Evolutionary conservation across 1,139 yeast species (phyloP).

Genomic region (Blastobotrys raffinosifermentans): DNA sequence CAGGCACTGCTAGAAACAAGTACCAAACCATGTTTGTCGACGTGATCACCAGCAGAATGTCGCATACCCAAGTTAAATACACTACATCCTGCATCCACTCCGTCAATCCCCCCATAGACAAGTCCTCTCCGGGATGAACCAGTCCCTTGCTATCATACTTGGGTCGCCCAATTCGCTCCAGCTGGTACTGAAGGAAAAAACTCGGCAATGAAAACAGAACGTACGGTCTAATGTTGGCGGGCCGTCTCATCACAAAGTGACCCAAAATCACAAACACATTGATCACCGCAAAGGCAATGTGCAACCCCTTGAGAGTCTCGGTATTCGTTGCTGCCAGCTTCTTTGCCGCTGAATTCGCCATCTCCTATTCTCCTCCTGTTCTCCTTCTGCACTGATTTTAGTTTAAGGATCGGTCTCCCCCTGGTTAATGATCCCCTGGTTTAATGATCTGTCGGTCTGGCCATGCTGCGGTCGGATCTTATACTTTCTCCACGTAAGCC

Average conservation of each 20-base stretch:
- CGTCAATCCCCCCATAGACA: slow-evolving; percentile 59
- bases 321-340: slow-evolving; percentile 59
- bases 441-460: too few relatives aligned
- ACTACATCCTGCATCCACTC: slow-evolving; percentile 75
- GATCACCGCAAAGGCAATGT: slow-evolving; percentile 41
- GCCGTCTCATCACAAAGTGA: slow-evolving; percentile 47
- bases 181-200: slow-evolving; percentile 45
- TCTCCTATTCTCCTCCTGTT: too few relatives aligned
- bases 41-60: slow-evolving; percentile 47
- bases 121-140: slow-evolving; percentile 56
- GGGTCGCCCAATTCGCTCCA: slow-evolving; percentile 69
- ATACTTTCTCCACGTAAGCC: too few relatives aligned
- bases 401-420: too few relatives aligned
- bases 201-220: slow-evolving; percentile 56
- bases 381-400: too few relatives aligned
- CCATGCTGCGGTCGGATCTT: too few relatives aligned
- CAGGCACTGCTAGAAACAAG: slow-evolving; percentile 43
- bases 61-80: slow-evolving; percentile 61
- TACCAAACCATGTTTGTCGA: slow-evolving; percentile 64
- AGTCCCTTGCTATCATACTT: slow-evolving; percentile 41
- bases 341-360: slow-evolving; percentile 65
- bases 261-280: slow-evolving; percentile 40
- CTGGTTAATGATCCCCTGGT: too few relatives aligned
- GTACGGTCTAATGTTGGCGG: slow-evolving; percentile 46
- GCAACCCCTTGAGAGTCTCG: slow-evolving; percentile 51